Conservation (phyloP, 1,139 yeast genomes). For the Protomyces gravidus region DNA sequence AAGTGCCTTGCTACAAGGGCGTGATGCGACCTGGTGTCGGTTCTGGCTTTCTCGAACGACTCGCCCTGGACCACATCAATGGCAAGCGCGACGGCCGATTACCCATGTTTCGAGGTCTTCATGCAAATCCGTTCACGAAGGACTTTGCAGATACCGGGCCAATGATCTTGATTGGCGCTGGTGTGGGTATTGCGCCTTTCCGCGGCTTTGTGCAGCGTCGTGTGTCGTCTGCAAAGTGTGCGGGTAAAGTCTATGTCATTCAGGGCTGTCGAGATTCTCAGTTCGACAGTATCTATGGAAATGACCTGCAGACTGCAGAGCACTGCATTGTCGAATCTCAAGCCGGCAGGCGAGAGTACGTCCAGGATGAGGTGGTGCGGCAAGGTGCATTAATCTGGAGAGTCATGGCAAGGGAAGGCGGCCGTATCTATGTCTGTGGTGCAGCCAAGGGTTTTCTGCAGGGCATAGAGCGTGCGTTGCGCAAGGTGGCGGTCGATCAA, state of each 20-base stretch:
- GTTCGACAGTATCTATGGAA: constrained; percentile 69
- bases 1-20: constrained; percentile 35
- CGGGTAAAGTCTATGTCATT: constrained; percentile 57
- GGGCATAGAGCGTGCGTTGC: constrained; percentile 64
- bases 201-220: constrained; percentile 38
- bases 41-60: constrained; percentile 34
- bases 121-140: constrained; percentile 36
- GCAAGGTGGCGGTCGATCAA: constrained; percentile 53
- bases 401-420: constrained; percentile 56
- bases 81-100: constrained; percentile 33
- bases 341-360: constrained; percentile 57
- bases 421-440: constrained; percentile 79
- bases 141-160: constrained; percentile 37
- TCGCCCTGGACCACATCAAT: constrained; percentile 25
- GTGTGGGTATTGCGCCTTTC: constrained; percentile 38
- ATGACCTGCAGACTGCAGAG: constrained; percentile 57
- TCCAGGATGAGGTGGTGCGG: constrained; percentile 63
- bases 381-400: constrained; percentile 50
- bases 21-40: constrained; percentile 33
- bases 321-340: constrained; percentile 56
- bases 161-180: constrained; percentile 42
- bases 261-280: constrained; percentile 67
- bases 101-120: constrained; percentile 37
- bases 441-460: constrained; percentile 83
- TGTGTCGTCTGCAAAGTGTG: constrained; percentile 33